Evolutionary conservation across 2,329 filamentous ascomycete genomes (phyloP), one percentile per base, ranked within the genome.

Genomic region (Thelonectria rubi): DNA sequence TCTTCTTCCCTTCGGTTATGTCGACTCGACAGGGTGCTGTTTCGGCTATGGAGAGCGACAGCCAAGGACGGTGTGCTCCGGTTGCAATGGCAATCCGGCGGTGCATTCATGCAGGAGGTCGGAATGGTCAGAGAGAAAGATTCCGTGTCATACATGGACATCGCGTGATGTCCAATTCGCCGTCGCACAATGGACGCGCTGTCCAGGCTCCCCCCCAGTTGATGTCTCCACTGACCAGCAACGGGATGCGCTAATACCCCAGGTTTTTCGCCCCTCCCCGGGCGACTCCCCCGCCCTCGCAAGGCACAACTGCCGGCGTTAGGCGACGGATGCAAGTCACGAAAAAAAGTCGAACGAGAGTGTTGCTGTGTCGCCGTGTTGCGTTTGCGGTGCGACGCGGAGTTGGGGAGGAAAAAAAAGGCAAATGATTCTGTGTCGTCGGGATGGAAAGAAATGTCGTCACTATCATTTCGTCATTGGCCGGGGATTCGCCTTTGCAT

Each of bases 181-280:
- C 40, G 52, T 53, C 50, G 46, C 46, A 21, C 47, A 61, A 32
- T 56, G 58, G 58, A 30, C 24, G 21, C 48, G 12, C 34, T 43
- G 52, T 26, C 26, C 34, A 37, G 34, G 34, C 34, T 11, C 11
- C 11, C 12, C 34, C 34, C 34, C 34, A 15, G 34, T 34, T 9
- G 46, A 40, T 51, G 62, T 56, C 67, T 68, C 69, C 69, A 70
- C 69, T 47, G 58, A 55, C 47, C 48, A 60, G 66, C 67, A 63
- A 65, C 59, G 34, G 34, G 57, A 40, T 58, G 60, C 65, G 60
- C 56, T 70, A 64, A 63, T 72, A 71, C 70, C 70, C 70, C 70
- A 65, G 70, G 72, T 72, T 72, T 72, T 72, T 67, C 54, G 63
- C 69, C 60, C 55, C 63, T 65, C 65, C 45, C 26, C 26, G 26